Evolutionary conservation across 768 basidiomycete species (phyloP), one percentile per base, ranked within the genome.

Genomic region (Astraeus odoratus): DNA sequence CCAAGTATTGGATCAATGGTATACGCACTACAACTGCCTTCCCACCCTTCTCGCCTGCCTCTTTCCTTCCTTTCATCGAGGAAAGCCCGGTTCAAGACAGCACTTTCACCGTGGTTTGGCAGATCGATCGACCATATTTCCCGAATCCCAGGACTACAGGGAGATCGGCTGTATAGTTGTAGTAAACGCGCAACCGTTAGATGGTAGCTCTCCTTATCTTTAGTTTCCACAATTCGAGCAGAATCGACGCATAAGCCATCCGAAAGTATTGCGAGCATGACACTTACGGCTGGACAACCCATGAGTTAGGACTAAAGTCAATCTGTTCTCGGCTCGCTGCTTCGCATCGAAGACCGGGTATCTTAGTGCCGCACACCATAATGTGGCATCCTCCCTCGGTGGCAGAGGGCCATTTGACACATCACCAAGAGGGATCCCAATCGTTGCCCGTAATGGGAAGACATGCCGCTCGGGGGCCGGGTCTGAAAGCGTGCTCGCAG

Each of bases 81-180:
- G 16, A 53, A 35, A 37, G 23, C 27, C 15, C 64, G 62, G 38
- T 67, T 67, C n/a, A 63, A 37, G 5, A 44, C 42, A 12, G 66
- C 66, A 8, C 66, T 51, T 40, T 68, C 57, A 5, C 67, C 66
- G 25, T 67, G 66, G 41, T 67, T 67, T 1, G 64, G 67, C 43
- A 65, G 54, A 41, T 67, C 66, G 2, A 67, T 48, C 2, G 59
- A 55, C 65, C 65, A 66, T 44, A 67, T 56, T 36, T 66, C 65
- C 3, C 56, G 52, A 16, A 66, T 55, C 22, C 43, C 50, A 26
- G 44, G 8, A 23, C 13, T 13, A 22, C 22, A 18, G 20, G 31
- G 31, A 36, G 23, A 13, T 26, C 39, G 15, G 26, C 15, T 36
- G 9, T 39, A 39, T 38, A 48, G 45, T 24, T 31, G 31, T 30